Evolutionary conservation across 768 basidiomycete genomes (phyloP).

Genomic region (Leccinum broughii): DNA sequence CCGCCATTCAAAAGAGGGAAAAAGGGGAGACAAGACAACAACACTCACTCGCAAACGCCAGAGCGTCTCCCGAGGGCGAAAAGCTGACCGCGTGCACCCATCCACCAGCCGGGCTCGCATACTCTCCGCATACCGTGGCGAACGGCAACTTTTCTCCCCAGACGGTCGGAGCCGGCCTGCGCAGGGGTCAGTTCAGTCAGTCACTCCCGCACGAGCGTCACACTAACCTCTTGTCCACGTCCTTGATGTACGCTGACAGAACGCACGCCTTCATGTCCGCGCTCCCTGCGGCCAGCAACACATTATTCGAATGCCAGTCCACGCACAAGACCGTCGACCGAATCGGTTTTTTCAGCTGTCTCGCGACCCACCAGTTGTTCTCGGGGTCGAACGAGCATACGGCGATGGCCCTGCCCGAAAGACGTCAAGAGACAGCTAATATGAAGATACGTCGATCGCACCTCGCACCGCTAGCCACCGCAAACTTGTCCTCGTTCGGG

Average conservation of each 20-base stretch:
- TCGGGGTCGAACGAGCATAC: constrained; percentile 97
- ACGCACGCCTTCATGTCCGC: constrained; percentile 98
- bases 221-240: constrained; percentile 85
- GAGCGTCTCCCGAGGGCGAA: constrained; percentile 91
- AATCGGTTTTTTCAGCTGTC: constrained; percentile 96
- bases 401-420: constrained; percentile 71
- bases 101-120: constrained; percentile 82
- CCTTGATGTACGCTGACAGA: constrained; percentile 98
- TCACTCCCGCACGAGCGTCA: not conserved
- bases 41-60: constrained; percentile 88
- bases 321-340: constrained; percentile 90
- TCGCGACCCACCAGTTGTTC: constrained; percentile 99
- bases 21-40: not conserved
- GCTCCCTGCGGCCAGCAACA: constrained; percentile 93
- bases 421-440: not conserved
- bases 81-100: constrained; percentile 98
- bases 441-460: constrained; percentile 28
- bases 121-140: constrained; percentile 97
- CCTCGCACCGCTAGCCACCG: constrained; percentile 96
- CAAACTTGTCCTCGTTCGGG: constrained; percentile 97
- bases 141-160: constrained; percentile 99
- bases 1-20: constrained; percentile 5
- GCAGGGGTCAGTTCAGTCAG: constrained; percentile 5
- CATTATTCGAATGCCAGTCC: constrained; percentile 99
- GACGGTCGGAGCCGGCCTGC: constrained; percentile 80